These are phyloP conservation scores for Candida albicans DNA, from an alignment of 1,139 yeast genomes.

Conservation along the genomic window DNA sequence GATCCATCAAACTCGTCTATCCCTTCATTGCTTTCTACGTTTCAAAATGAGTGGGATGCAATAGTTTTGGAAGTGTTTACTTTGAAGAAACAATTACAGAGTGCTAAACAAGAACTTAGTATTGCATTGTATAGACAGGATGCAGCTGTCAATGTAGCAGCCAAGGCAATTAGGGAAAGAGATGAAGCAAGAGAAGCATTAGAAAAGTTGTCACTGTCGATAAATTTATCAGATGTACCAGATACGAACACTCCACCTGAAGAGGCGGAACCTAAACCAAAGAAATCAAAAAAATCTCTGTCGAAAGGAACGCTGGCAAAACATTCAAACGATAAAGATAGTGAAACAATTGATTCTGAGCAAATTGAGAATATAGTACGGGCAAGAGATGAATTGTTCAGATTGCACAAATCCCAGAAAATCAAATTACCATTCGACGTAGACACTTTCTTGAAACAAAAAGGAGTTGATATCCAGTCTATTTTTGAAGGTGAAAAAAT, in stretches of 20 bases:
- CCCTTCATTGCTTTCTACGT: constrained; percentile 70
- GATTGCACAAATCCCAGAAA: constrained; percentile 44
- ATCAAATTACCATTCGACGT: constrained; percentile 28
- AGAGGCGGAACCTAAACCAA: not conserved
- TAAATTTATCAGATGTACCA: constrained; percentile 7
- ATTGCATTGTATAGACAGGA: constrained; percentile 80
- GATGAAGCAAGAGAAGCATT: constrained; percentile 69
- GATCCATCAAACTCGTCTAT: constrained; percentile 62
- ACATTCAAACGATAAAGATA: not conserved
- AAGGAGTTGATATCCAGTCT: not conserved
- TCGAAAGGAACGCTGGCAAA: not conserved
- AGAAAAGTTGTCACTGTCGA: constrained; percentile 41
- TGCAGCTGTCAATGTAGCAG: constrained; percentile 87
- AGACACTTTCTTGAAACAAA: constrained; percentile 9
- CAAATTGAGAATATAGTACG: constrained; percentile 23
- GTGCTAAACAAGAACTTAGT: constrained; percentile 71
- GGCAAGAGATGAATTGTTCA: constrained; percentile 42
- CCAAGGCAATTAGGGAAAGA: constrained; percentile 67
- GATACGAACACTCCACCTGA: constrained; percentile 8
- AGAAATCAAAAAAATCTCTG: not conserved
- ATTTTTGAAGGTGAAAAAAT: constrained; percentile 1
- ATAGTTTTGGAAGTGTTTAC: constrained; percentile 78
- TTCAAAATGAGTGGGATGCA: constrained; percentile 92
- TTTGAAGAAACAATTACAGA: constrained; percentile 67
- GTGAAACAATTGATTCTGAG: constrained; percentile 15